These are phyloP conservation scores for Corylus heterophylla DNA, from an alignment of 306 rosid species.

Conservation along the genomic window DNA sequence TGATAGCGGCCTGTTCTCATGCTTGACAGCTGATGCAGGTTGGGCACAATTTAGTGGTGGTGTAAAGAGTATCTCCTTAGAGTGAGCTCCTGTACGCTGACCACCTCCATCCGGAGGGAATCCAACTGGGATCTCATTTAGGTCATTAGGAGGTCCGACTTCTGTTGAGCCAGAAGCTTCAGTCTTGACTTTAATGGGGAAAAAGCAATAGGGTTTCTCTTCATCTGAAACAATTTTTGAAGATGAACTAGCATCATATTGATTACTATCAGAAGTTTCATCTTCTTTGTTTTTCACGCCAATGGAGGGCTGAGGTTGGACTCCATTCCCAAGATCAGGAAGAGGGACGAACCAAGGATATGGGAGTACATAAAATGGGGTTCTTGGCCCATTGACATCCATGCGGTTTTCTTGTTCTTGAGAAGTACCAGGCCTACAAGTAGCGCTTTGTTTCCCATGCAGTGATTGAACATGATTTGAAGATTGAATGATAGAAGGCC, in stretches of 20 bases:
- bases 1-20: conserved; percentile 33
- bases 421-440: conserved; percentile 42
- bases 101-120: conserved; percentile 44
- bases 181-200: conserved; percentile 42
- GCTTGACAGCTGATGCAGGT: conserved; percentile 38
- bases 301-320: conserved; percentile 47
- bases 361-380: conserved; percentile 63
- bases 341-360: conserved; percentile 78
- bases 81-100: conserved; percentile 36
- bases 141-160: conserved; percentile 32
- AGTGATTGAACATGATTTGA: conserved; percentile 51
- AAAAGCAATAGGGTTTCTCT: conserved; percentile 37
- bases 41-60: conserved; percentile 24
- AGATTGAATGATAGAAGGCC: conserved; percentile 69
- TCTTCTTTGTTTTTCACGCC: conserved; percentile 41
- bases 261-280: conserved; percentile 39
- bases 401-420: conserved; percentile 43
- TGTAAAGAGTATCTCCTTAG: conserved; percentile 28
- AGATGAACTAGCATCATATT: conserved; percentile 43
- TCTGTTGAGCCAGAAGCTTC: conserved; percentile 50
- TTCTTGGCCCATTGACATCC: conserved; percentile 40
- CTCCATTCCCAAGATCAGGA: conserved; percentile 49
- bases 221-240: conserved; percentile 37
- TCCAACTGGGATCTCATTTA: conserved; percentile 30
- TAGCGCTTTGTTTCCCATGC: conserved; percentile 43